A percentile compares a stretch with the other conserved stretches of the same genome.
phyloP scores from a whole-genome alignment of 108 stramenopile genomes.

The Pinguiococcus pyrenoidosus region DNA sequence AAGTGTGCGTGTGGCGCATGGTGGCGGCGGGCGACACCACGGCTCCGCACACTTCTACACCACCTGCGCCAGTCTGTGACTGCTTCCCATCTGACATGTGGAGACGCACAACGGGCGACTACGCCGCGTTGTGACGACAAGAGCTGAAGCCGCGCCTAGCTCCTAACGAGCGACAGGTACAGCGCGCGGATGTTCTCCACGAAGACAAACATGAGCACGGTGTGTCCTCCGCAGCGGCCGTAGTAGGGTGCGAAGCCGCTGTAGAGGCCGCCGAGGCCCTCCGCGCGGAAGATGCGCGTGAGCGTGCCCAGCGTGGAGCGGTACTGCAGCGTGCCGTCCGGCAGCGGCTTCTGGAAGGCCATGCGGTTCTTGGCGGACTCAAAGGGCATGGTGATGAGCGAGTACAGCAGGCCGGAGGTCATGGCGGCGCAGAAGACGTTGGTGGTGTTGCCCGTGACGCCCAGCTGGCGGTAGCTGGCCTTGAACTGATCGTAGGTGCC shows the following conservation, averaged over 20 bases:
- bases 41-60: no score
- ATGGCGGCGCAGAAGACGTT: conserved; percentile 80
- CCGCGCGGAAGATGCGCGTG: conserved; percentile 43
- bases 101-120: no score
- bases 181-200: conserved; percentile 64
- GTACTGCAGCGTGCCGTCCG: conserved; percentile 65
- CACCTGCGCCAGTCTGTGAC: no score
- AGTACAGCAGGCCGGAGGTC: conserved; percentile 79
- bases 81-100: no score
- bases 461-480: conserved; percentile 48
- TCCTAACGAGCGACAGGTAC: no score
- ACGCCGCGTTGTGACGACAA: no score
- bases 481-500: conserved; percentile 87
- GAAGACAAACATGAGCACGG: conserved; percentile 76
- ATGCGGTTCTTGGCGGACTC: conserved; percentile 84
- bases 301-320: conserved; percentile 65
- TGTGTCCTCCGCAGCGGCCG: conserved; percentile 82
- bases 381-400: conserved; percentile 79
- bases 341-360: conserved; percentile 68
- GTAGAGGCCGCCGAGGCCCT: conserved; percentile 66
- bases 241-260: conserved; percentile 80
- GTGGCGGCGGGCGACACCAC: no score
- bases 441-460: conserved; percentile 59
- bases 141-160: no score
- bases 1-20: no score